Conservation (phyloP, 192 early-diverging fungal species). For the Oehlia diaphana region DNA sequence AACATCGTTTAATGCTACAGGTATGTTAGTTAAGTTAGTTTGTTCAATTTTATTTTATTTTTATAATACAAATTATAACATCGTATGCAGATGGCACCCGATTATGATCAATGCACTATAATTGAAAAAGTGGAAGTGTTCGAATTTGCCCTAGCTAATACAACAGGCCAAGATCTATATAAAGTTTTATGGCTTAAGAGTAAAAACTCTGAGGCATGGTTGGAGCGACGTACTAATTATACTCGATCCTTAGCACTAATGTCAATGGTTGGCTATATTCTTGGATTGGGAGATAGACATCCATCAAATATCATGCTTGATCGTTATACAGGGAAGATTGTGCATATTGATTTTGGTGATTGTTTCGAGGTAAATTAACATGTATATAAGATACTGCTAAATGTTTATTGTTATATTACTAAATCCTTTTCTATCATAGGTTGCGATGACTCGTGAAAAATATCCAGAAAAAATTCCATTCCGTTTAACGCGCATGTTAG, state of each 20-base stretch:
- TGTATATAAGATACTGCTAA: not conserved
- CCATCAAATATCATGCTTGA: slow-evolving; percentile 96
- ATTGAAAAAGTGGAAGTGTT: slow-evolving; percentile 96
- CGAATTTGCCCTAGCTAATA: slow-evolving; percentile 86
- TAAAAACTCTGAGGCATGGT: slow-evolving; percentile 94
- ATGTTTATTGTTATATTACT: not conserved
- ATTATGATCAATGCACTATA: slow-evolving; percentile 84
- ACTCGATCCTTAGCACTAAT: slow-evolving; percentile 93
- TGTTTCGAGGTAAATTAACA: slow-evolving; percentile 78
- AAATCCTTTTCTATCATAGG: slow-evolving; percentile 39
- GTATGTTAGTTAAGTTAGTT: slow-evolving; percentile 33
- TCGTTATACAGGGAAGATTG: slow-evolving; percentile 82
- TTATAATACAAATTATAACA: not conserved
- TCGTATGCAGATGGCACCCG: slow-evolving; percentile 74
- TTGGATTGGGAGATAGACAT: slow-evolving; percentile 96
- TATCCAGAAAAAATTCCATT: slow-evolving; percentile 99
- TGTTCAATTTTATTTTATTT: slow-evolving; percentile 3
- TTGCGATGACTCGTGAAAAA: slow-evolving; percentile 94
- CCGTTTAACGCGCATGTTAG: slow-evolving; percentile 96
- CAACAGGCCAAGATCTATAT: slow-evolving; percentile 90
- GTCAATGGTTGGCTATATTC: slow-evolving; percentile 98
- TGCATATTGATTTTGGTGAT: slow-evolving; percentile 98
- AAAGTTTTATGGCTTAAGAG: slow-evolving; percentile 93
- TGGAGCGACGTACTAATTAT: slow-evolving; percentile 93
- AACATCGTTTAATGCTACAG: slow-evolving; percentile 86